Evolutionary conservation across 1,284 basidiomycete species (phyloP).

Genomic region (Fomes fomentarius): DNA sequence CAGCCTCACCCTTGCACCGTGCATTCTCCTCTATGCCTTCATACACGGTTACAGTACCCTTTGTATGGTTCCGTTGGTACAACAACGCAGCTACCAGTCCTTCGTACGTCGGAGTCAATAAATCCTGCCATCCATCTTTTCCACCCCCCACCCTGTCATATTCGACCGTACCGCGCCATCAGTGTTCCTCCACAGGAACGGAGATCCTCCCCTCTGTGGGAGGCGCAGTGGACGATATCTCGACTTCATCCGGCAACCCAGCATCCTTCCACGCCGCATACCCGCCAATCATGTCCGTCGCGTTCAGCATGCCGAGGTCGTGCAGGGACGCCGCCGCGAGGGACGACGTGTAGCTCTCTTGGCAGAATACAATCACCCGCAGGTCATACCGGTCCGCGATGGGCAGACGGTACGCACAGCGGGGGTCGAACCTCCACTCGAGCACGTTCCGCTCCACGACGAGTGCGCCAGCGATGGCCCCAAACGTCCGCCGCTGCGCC

Average conservation of each 20-base stretch:
- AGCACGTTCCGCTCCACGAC: conserved; percentile 73
- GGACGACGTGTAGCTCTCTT: conserved; percentile 70
- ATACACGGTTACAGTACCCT: too few species aligned
- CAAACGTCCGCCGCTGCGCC: conserved; percentile 55
- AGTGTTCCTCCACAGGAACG: conserved; percentile 3
- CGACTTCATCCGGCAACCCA: conserved; percentile 52
- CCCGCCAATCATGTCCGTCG: conserved; percentile 76
- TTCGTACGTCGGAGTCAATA: too few species aligned
- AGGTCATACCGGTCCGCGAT: conserved; percentile 75
- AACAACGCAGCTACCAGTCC: too few species aligned
- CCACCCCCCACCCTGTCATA: too few species aligned
- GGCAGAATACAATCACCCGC: conserved; percentile 69
- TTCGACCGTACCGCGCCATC: too few species aligned
- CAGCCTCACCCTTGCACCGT: too few species aligned
- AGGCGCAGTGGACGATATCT: conserved; percentile 18
- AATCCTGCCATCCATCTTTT: too few species aligned
- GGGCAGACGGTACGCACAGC: conserved; percentile 50
- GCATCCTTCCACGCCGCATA: conserved; percentile 70
- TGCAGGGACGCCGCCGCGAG: conserved; percentile 70
- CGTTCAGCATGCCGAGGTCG: conserved; percentile 67
- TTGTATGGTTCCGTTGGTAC: too few species aligned
- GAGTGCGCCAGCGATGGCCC: conserved; percentile 63
- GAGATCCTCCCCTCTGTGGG: conserved; percentile 17
- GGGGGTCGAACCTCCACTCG: conserved; percentile 76
- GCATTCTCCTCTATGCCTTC: too few species aligned